phyloP scores from a whole-genome alignment of 164 flowering plant species.

The Stephania yunnanensis region DNA sequence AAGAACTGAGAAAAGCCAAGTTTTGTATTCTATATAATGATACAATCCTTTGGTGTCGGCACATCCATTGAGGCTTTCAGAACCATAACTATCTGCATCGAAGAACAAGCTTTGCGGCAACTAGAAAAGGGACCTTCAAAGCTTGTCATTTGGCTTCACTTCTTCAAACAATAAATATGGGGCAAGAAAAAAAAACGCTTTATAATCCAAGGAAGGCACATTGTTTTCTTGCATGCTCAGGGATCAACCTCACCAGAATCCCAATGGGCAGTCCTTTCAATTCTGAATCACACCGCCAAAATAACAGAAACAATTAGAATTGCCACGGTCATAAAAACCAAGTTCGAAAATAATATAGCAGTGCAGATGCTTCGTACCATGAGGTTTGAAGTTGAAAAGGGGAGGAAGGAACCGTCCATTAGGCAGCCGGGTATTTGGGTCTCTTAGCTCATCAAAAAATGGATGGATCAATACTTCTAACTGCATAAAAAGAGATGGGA shows the following conservation, averaged over 20 bases:
- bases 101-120: constrained; percentile 7
- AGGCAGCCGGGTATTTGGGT: constrained; percentile 61
- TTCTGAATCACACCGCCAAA: constrained; percentile 31
- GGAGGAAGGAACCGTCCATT: constrained; percentile 76
- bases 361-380: constrained; percentile 36
- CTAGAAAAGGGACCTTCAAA: not conserved
- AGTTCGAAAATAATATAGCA: not conserved
- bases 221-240: constrained; percentile 78
- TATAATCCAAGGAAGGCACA: constrained; percentile 55
- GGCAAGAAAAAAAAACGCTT: constrained; percentile 9
- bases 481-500: constrained; percentile 28
- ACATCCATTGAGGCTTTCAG: constrained; percentile 2
- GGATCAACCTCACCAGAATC: constrained; percentile 54
- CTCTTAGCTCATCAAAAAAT: constrained; percentile 75
- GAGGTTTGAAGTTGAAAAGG: constrained; percentile 65
- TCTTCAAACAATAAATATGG: not conserved
- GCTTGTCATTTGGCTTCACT: not conserved
- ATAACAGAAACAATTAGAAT: not conserved
- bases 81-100: constrained; percentile 1
- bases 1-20: not conserved
- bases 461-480: constrained; percentile 66
- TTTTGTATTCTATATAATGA: not conserved
- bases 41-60: not conserved
- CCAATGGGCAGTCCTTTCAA: constrained; percentile 55
- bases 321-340: not conserved